A percentile compares a stretch with the other conserved stretches of the same genome.
Conservation (phyloP, 345 rosid species). For the Aquilaria sinensis region DNA sequence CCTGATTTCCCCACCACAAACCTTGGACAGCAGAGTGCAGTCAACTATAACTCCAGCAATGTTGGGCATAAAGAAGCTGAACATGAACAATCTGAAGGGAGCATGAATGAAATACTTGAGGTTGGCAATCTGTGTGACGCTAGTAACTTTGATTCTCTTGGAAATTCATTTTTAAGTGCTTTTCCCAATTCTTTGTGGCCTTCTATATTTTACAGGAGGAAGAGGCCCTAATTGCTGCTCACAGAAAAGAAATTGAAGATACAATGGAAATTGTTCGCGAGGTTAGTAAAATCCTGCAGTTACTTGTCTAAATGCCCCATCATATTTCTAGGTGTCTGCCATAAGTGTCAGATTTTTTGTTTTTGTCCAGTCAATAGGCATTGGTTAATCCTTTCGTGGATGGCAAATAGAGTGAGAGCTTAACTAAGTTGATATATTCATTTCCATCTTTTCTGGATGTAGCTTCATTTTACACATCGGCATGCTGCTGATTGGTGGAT, state of each 20-base stretch:
- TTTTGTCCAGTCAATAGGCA: no score
- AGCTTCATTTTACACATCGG: no score
- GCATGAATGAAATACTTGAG: constrained; percentile 70
- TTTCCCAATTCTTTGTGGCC: neutral
- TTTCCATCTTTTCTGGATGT: no score
- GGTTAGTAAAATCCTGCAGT: constrained; percentile 30
- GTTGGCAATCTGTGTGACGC: constrained; percentile 26
- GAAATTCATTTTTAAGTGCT: neutral
- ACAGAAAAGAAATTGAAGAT: constrained; percentile 90
- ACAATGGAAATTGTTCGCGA: constrained; percentile 93
- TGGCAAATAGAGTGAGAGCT: no score
- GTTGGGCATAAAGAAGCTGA: constrained; percentile 34
- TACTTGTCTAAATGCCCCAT: neutral
- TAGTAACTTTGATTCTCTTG: neutral
- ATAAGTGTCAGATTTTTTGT: no score
- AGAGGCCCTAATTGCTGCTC: constrained; percentile 77
- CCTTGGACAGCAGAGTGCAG: constrained; percentile 32
- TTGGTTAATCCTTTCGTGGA: no score
- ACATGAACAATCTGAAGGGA: constrained; percentile 49
- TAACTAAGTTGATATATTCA: no score
- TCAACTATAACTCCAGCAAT: constrained; percentile 32
- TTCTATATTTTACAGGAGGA: constrained; percentile 51
- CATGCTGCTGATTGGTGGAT: no score
- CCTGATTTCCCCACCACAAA: constrained; percentile 34
- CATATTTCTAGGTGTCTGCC: neutral